Percentiles rank a stretch among this genome's conserved stretches.
Conservation (phyloP, 768 basidiomycete genomes). For the Mycena haematopus region DNA sequence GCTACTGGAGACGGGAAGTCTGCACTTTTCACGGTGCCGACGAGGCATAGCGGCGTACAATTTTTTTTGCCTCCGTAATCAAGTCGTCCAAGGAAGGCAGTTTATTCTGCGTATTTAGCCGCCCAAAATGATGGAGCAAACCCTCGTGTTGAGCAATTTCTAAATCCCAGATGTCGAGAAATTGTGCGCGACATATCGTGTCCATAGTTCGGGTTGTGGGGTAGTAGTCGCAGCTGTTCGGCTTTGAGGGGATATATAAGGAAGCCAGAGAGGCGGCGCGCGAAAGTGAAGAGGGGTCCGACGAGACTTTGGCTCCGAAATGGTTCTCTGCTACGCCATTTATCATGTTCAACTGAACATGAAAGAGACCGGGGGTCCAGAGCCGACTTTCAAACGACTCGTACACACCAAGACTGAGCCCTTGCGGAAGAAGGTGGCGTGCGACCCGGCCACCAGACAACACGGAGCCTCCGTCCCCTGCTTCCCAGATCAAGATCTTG, state of each 20-base stretch:
- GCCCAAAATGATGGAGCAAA: not conserved
- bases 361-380: not conserved
- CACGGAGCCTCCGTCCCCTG: not conserved
- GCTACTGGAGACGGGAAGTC: not conserved
- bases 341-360: not conserved
- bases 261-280: not conserved
- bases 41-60: not conserved
- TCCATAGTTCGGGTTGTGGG: no score
- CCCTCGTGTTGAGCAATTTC: not conserved
- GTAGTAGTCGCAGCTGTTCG: no score
- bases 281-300: not conserved
- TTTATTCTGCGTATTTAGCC: not conserved
- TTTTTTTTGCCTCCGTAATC: not conserved
- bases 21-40: not conserved
- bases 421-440: not conserved
- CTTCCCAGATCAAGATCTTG: not conserved
- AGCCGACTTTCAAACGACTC: not conserved
- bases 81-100: not conserved
- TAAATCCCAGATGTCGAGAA: not conserved
- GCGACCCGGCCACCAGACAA: not conserved
- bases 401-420: not conserved
- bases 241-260: not conserved
- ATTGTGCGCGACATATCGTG: not conserved
- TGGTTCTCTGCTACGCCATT: not conserved
- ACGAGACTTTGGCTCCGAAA: not conserved